phyloP scores from a whole-genome alignment of 2,329 filamentous ascomycete genomes.

The Penicillium janthinellum region DNA sequence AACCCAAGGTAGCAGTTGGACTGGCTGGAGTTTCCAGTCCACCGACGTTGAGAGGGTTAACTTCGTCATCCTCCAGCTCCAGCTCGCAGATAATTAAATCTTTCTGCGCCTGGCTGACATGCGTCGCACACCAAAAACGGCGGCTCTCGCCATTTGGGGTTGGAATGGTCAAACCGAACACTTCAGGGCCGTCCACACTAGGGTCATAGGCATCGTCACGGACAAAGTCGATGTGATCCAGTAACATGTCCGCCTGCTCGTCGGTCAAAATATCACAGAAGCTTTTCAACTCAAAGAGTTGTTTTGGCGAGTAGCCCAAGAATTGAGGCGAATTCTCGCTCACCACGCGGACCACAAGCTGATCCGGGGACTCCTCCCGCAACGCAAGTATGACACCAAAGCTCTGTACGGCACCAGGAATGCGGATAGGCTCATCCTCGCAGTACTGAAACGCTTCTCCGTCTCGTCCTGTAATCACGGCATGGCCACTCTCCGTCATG shows the following conservation, averaged over 20 bases:
- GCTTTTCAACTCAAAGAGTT: constrained; percentile 72
- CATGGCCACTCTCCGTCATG: constrained; percentile 74
- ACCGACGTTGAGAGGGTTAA: constrained; percentile 43
- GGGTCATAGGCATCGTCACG: constrained; percentile 79
- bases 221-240: constrained; percentile 87
- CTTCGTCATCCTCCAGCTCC: constrained; percentile 78
- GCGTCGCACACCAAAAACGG: constrained; percentile 87
- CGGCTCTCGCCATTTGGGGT: constrained; percentile 56
- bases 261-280: constrained; percentile 84
- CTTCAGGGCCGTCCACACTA: constrained; percentile 74
- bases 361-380: constrained; percentile 63
- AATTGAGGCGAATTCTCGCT: constrained; percentile 79
- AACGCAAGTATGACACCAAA: constrained; percentile 79
- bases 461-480: constrained; percentile 77
- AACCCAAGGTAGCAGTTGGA: constrained; percentile 63
- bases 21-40: constrained; percentile 19
- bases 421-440: constrained; percentile 89
- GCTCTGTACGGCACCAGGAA: constrained; percentile 75
- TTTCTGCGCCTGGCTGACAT: constrained; percentile 68
- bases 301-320: constrained; percentile 73
- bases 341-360: constrained; percentile 69
- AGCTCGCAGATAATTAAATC: constrained; percentile 84
- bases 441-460: constrained; percentile 73
- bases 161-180: constrained; percentile 78
- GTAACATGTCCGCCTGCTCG: constrained; percentile 78